These are phyloP conservation scores for Suillus variegatus DNA, from an alignment of 768 basidiomycete genomes.

Conservation along the genomic window DNA sequence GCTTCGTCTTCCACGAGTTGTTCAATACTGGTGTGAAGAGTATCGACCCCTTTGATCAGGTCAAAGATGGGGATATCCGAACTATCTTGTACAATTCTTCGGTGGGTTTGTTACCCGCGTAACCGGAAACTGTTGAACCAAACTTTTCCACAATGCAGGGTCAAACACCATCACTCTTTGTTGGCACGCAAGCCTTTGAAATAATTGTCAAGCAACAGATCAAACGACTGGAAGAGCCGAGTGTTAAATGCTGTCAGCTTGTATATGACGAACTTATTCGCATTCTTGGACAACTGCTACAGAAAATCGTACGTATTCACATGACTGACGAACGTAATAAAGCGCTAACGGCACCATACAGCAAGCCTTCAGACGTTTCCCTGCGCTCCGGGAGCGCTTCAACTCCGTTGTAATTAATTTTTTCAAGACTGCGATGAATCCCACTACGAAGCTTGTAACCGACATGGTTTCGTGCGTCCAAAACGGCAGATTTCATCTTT, in stretches of 20 bases:
- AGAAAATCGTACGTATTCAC: constrained; percentile 70
- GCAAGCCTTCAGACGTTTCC: constrained; percentile 96
- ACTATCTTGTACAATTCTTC: constrained; percentile 97
- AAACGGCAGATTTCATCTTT: background rate
- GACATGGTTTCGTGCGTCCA: constrained; percentile 86
- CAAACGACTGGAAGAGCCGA: constrained; percentile 92
- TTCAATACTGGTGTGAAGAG: constrained; percentile 95
- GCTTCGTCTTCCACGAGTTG: constrained; percentile 97
- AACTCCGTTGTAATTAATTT: constrained; percentile 95
- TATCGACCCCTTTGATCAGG: constrained; percentile 98
- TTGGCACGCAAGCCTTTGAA: constrained; percentile 96
- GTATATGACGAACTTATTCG: constrained; percentile 98
- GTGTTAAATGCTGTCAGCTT: constrained; percentile 90
- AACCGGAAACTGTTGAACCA: background rate
- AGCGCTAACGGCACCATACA: constrained; percentile 32
- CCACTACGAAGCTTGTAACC: constrained; percentile 91
- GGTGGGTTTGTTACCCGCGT: constrained; percentile 47
- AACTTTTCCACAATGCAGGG: constrained; percentile 51
- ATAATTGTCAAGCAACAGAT: constrained; percentile 99
- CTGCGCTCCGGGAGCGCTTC: constrained; percentile 95
- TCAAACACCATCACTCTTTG: constrained; percentile 94
- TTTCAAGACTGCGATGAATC: constrained; percentile 91
- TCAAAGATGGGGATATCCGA: constrained; percentile 97
- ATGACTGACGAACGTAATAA: constrained; percentile 2
- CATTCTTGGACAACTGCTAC: constrained; percentile 88